Base-by-base conservation (phyloP, 805 yeast species). In the Candida methanosorbosa region DNA sequence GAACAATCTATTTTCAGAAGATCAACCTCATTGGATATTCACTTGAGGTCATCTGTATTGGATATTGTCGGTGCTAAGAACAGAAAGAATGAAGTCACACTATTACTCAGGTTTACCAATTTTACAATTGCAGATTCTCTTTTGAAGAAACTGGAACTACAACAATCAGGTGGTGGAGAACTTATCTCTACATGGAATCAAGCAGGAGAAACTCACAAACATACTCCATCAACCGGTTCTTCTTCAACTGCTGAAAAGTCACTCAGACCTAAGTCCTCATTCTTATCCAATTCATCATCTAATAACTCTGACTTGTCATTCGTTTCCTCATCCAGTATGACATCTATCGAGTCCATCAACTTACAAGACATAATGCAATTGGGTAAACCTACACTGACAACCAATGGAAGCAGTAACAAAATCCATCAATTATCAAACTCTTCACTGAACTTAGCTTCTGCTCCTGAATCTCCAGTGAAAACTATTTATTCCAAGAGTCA, bases 251-350 rank as follows among this genome's bases (percentile, higher is more conserved):
- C n/a, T n/a, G n/a, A n/a, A n/a, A n/a, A n/a, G n/a, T n/a, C n/a
- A n/a, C n/a, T n/a, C n/a, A n/a, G n/a, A n/a, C n/a, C n/a, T n/a
- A 24, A 23, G 8, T 19, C 19, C 4, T 22, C 21, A 3, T 29
- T 32, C 1, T 35, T 49, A 4, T 45, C 56, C 11, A 43, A 46
- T 36, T 50, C 56, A n/a, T 32, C 42, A 7, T 49, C 54, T 4
- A 46, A 42, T 32, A 37, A 40, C 18, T 52, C 57, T 2, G 44
- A 44, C 11, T 32, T 54, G 27, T 46, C 48, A 18, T 34, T 35
- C 23, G 29, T 33, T 12, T 31, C 49, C 9, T 20, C 25, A 7
- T 38, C 49, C 17, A 38, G 43, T 17, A 21, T 45, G 27, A 33
- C 45, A 9, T 38, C 42, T 29, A 30, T 14, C 25, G 34, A 31